Evolutionary conservation across 2,329 filamentous ascomycete genomes (phyloP), one percentile per base, ranked within the genome.

Genomic region (Blastomyces gilchristii): DNA sequence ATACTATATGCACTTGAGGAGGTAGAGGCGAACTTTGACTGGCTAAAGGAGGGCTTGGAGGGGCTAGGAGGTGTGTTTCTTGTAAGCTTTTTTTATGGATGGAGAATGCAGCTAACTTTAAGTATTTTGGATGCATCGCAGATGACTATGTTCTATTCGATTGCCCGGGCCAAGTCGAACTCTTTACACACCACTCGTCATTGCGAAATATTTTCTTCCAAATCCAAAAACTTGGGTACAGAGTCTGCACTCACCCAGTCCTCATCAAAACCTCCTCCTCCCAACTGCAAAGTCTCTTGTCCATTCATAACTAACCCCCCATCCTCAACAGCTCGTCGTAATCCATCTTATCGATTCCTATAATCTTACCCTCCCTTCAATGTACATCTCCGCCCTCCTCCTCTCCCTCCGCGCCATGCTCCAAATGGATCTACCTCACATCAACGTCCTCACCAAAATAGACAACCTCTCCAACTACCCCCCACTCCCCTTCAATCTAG

Each of bases 401-500:
- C 86, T 99, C 31, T 93, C 91, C 62, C 85, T 99, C 67, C 88
- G 94, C 68, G 92, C 91, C 69, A 99, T 99, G 93, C 86, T 99
- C 61, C 94, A 97, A 77, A 93, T 99, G 84, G 94, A 97, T 72
- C 88, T 97, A 65, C 91, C 94, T 0, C 91, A 97, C 72, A 82
- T 99, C 68, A 99, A 99, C 72, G 90, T 99, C 66, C 83, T 99
- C 34, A 97, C 92, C 63, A 99, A 99, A 78, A 96, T 99, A 77
- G 94, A 99, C 77, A 97, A 97, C 72, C 82, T 99, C 62, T 81
- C 87, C 45, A 85, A 88, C 61, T 97, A 96, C 72, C 87, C 90
- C 57, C 85, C 90, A 34, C 81, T 99, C 0, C 91, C 92, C 0
- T 97, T 99, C 80, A 96, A 96, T 70, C 86, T 99, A 64, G 92